phyloP scores from a whole-genome alignment of 805 yeast genomes.

The Suhomyces sp. region DNA sequence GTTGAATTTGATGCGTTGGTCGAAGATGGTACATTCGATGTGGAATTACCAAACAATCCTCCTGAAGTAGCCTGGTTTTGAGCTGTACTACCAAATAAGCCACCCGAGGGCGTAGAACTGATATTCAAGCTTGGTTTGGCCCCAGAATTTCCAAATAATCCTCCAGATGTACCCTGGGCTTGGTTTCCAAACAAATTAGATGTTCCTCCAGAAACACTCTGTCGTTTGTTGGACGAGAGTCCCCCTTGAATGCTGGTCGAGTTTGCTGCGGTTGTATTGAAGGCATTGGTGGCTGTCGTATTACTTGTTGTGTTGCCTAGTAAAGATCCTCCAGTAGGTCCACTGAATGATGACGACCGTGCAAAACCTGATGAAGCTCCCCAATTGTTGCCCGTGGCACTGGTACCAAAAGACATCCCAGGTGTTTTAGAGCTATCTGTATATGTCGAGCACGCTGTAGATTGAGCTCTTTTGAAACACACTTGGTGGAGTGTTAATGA shows the following conservation, averaged over 20 bases:
- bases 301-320: too few relatives aligned
- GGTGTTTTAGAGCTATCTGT: too few relatives aligned
- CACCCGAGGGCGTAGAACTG: slow-evolving; percentile 3
- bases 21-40: slow-evolving; percentile 8
- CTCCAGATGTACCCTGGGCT: too few relatives aligned
- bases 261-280: too few relatives aligned
- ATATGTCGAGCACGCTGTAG: too few relatives aligned
- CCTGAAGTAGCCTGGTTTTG: slow-evolving; percentile 9
- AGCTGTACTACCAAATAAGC: slow-evolving; percentile 7
- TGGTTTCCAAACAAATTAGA: slow-evolving; percentile 12
- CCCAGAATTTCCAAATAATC: slow-evolving; percentile 20
- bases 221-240: too few relatives aligned
- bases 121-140: slow-evolving; percentile 12
- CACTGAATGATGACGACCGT: slow-evolving; percentile 20
- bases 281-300: too few relatives aligned
- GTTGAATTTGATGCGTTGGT: slow-evolving; percentile 7
- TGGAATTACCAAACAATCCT: slow-evolving; percentile 24
- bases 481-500: too few relatives aligned
- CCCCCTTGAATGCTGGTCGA: too few relatives aligned
- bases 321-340: slow-evolving; percentile 13
- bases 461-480: too few relatives aligned
- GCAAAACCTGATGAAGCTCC: slow-evolving; percentile 23
- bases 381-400: slow-evolving; percentile 16
- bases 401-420: slow-evolving; percentile 18
- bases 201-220: too few relatives aligned